Percentiles rank a stretch among this genome's conserved stretches.
These are phyloP conservation scores for Coniochaeta sp. DNA, from an alignment of 2,329 filamentous ascomycete genomes.

Conservation along the genomic window DNA sequence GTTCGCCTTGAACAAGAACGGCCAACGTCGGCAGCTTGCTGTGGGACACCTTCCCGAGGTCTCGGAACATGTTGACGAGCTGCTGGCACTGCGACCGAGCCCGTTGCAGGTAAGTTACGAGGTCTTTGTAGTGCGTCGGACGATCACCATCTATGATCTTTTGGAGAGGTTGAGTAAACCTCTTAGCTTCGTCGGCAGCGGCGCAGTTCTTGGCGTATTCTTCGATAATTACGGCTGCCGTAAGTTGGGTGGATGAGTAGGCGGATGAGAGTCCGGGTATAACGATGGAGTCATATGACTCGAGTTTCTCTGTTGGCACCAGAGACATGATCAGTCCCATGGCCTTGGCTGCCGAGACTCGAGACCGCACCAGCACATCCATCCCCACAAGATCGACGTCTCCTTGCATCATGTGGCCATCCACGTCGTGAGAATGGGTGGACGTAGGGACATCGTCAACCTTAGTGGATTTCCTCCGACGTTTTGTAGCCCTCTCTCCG, in stretches of 20 bases:
- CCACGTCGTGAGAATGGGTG: conserved; percentile 83
- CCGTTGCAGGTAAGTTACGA: conserved; percentile 83
- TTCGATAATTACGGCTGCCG: conserved; percentile 76
- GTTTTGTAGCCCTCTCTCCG: conserved; percentile 60
- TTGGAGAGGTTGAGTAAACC: conserved; percentile 60
- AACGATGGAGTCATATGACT: conserved; percentile 58
- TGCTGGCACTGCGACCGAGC: conserved; percentile 88
- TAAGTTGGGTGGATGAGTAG: conserved; percentile 80
- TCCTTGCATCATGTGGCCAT: conserved; percentile 95
- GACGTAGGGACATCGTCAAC: conserved; percentile 57
- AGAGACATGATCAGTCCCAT: conserved; percentile 77
- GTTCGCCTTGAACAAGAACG: conserved; percentile 88
- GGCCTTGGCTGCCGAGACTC: conserved; percentile 78
- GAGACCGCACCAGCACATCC: conserved; percentile 81
- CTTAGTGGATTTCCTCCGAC: conserved; percentile 80
- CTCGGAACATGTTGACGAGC: conserved; percentile 83
- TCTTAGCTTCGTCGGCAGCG: conserved; percentile 38
- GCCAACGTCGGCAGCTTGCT: conserved; percentile 73
- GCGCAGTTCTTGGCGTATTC: conserved; percentile 67
- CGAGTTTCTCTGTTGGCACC: conserved; percentile 57
- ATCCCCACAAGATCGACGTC: conserved; percentile 91
- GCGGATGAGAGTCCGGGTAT: conserved; percentile 62
- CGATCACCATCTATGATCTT: conserved; percentile 75
- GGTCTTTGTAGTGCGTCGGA: conserved; percentile 77
- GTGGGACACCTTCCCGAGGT: conserved; percentile 74